Conservation (phyloP, 2,329 filamentous ascomycete species). For the Lachnellula suecica region DNA sequence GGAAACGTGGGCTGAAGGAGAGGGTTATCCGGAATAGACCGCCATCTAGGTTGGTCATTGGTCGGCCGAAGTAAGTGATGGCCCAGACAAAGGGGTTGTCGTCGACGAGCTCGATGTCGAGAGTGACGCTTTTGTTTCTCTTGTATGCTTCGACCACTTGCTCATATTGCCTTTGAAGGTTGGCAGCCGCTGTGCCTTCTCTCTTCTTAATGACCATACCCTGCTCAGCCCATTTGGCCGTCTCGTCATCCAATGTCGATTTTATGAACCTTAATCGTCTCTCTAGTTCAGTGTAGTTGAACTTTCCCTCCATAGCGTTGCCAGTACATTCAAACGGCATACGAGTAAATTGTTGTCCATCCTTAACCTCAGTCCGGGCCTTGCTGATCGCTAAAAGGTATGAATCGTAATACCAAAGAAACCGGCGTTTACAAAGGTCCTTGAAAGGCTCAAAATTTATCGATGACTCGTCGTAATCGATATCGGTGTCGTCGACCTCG, state of each 20-base stretch:
- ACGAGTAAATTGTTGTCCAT: constrained; percentile 63
- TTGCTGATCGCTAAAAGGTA: constrained; percentile 73
- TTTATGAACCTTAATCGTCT: constrained; percentile 68
- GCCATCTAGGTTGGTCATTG: constrained; percentile 91
- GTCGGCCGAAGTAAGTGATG: constrained; percentile 84
- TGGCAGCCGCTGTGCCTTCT: constrained; percentile 75
- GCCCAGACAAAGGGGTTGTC: constrained; percentile 88
- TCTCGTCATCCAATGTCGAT: constrained; percentile 69
- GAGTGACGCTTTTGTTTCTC: constrained; percentile 63
- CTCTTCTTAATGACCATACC: constrained; percentile 62
- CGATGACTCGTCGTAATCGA: constrained; percentile 43
- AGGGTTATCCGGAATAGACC: constrained; percentile 83
- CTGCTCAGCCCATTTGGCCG: constrained; percentile 66
- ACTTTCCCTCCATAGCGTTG: constrained; percentile 85
- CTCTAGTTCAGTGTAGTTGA: constrained; percentile 76
- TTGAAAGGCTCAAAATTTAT: constrained; percentile 80
- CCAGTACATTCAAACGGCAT: constrained; percentile 83
- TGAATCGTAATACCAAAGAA: constrained; percentile 93
- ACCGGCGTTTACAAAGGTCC: constrained; percentile 86
- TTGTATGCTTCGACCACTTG: constrained; percentile 78
- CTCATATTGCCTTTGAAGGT: constrained; percentile 80
- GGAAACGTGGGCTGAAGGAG: constrained; percentile 79
- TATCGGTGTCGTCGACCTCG: constrained; percentile 48
- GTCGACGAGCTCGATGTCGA: constrained; percentile 75
- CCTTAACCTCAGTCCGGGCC: constrained; percentile 61